These are phyloP conservation scores for Plasmodium cynomolgi DNA, from an alignment of 169 alveolate species.

Conservation along the genomic window DNA sequence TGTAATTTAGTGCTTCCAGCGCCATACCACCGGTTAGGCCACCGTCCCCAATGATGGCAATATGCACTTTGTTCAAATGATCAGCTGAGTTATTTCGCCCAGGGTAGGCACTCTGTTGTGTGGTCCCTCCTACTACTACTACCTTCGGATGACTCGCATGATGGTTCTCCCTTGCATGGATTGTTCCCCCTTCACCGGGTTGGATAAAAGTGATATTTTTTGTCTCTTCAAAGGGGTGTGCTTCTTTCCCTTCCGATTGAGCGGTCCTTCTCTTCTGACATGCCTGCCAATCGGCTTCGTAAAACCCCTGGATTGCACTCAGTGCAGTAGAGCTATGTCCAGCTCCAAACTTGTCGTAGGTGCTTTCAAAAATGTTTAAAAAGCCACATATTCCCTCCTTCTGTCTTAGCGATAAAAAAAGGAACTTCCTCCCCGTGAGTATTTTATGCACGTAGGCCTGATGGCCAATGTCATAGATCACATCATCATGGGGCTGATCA, in stretches of 20 bases:
- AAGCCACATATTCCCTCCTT: constrained; percentile 89
- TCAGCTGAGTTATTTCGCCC: neutral
- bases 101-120: neutral
- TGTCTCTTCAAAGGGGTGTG: neutral
- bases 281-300: constrained; percentile 73
- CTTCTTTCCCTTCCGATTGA: neutral
- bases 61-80: constrained; percentile 68
- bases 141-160: neutral
- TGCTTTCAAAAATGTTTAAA: constrained; percentile 85
- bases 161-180: neutral
- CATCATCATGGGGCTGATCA: constrained; percentile 87
- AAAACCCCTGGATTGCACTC: constrained; percentile 89
- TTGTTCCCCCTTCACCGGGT: neutral
- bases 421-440: constrained; percentile 89
- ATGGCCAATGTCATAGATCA: constrained; percentile 90
- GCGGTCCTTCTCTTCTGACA: neutral
- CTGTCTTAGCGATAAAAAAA: constrained; percentile 86
- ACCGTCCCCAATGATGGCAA: constrained; percentile 92
- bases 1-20: constrained; percentile 88
- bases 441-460: constrained; percentile 91
- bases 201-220: neutral
- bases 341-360: constrained; percentile 91
- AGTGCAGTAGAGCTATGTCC: constrained; percentile 93
- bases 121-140: neutral
- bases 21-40: constrained; percentile 93